A percentile compares a stretch with the other conserved stretches of the same genome.
Conservation (phyloP, 1,139 yeast genomes). For the Blastobotrys elegans region DNA sequence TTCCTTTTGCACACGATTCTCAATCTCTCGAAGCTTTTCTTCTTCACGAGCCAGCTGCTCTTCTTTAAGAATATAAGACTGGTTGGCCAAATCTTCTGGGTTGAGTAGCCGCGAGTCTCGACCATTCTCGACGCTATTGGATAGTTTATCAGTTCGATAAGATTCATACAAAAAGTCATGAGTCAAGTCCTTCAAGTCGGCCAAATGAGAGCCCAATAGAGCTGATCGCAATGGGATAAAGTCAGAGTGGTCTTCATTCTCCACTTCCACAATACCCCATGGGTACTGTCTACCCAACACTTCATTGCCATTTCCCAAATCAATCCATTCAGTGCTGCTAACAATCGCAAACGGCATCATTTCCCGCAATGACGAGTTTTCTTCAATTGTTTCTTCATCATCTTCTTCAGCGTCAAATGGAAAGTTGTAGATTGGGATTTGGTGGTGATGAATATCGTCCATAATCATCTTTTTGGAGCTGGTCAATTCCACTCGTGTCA, state of each 20-base stretch:
- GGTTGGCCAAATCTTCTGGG: constrained; percentile 40
- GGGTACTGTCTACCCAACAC: constrained; percentile 82
- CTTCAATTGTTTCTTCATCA: constrained; percentile 64
- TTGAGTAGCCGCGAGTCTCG: constrained; percentile 28
- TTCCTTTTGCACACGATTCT: constrained; percentile 78
- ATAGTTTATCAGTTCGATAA: constrained; percentile 83
- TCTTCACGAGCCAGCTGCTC: constrained; percentile 34
- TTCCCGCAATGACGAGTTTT: constrained; percentile 66
- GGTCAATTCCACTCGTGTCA: constrained; percentile 68
- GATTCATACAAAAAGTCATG: constrained; percentile 88
- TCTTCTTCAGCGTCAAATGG: constrained; percentile 65
- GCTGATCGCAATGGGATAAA: constrained; percentile 72
- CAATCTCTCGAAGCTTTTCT: constrained; percentile 24
- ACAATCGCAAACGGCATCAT: constrained; percentile 83
- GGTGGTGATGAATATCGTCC: constrained; percentile 72
- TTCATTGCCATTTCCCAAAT: constrained; percentile 49
- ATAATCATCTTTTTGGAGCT: constrained; percentile 57
- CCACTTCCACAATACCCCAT: constrained; percentile 87
- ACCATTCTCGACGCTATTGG: constrained; percentile 30
- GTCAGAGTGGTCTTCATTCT: constrained; percentile 75
- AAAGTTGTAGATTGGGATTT: constrained; percentile 80
- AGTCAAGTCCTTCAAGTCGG: constrained; percentile 85
- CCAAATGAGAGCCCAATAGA: constrained; percentile 76
- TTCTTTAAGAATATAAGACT: constrained; percentile 38
- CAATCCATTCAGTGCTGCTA: constrained; percentile 60